These are phyloP conservation scores for Sugiyamaella sp. DNA, from an alignment of 1,139 yeast genomes.

Conservation along the genomic window DNA sequence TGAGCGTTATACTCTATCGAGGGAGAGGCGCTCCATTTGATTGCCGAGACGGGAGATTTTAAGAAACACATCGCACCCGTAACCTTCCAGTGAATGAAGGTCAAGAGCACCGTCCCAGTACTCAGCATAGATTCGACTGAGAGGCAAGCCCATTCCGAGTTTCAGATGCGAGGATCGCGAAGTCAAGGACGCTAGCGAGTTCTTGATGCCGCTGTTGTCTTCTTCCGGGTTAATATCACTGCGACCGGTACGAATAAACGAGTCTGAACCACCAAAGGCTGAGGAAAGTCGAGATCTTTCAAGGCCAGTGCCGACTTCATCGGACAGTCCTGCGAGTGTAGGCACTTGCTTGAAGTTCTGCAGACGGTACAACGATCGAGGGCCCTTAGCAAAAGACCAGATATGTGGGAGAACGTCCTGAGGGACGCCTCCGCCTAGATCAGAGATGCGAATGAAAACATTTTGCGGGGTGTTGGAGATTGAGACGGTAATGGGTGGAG, in stretches of 20 bases:
- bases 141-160: constrained; percentile 85
- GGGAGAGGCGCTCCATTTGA: constrained; percentile 62
- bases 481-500: constrained; percentile 74
- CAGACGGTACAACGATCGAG: constrained; percentile 37
- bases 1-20: constrained; percentile 65
- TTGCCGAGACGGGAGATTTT: constrained; percentile 77
- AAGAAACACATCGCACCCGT: constrained; percentile 86
- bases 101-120: constrained; percentile 93
- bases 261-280: constrained; percentile 5
- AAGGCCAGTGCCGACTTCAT: constrained; percentile 29
- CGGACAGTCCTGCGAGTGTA: constrained; percentile 43
- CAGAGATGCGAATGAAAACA: constrained; percentile 77
- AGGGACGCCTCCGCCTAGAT: constrained; percentile 85
- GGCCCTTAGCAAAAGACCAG: constrained; percentile 70
- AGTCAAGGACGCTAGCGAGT: constrained; percentile 57
- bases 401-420: constrained; percentile 60
- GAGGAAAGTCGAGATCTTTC: constrained; percentile 18
- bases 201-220: constrained; percentile 27
- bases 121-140: constrained; percentile 90
- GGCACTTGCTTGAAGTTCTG: constrained; percentile 43
- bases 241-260: constrained; percentile 3
- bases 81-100: constrained; percentile 83
- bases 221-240: constrained; percentile 12
- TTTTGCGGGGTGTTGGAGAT: constrained; percentile 67
- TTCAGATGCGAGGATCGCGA: constrained; percentile 73